Conservation (phyloP, 2,329 filamentous ascomycete species). For the Camptophora hylomeconis region DNA sequence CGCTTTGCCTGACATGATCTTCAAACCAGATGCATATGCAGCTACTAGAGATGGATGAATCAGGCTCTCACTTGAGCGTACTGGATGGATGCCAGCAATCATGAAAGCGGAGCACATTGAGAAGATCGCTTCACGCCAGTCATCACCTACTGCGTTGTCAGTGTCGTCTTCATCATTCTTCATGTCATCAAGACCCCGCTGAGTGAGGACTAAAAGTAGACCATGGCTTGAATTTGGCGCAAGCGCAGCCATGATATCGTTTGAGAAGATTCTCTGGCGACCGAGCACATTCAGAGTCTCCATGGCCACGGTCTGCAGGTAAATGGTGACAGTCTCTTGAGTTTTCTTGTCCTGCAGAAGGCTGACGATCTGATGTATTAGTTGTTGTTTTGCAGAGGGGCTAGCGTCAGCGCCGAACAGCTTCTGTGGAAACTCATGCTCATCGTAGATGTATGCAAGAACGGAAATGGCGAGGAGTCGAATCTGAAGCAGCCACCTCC, state of each 20-base stretch:
- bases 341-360: conserved; percentile 71
- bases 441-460: conserved; percentile 74
- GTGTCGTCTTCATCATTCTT: conserved; percentile 44
- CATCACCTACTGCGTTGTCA: conserved; percentile 56
- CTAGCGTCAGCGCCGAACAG: conserved; percentile 79
- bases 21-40: conserved; percentile 77
- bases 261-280: conserved; percentile 59
- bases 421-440: conserved; percentile 72
- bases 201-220: conserved; percentile 80
- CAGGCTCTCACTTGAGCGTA: conserved; percentile 65
- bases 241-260: conserved; percentile 78
- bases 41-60: conserved; percentile 71
- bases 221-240: conserved; percentile 95
- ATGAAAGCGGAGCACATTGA: conserved; percentile 66
- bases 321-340: conserved; percentile 53
- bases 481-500: conserved; percentile 65
- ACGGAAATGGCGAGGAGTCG: conserved; percentile 82
- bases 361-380: conserved; percentile 85
- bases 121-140: conserved; percentile 85
- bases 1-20: conserved; percentile 66
- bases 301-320: conserved; percentile 71
- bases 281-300: conserved; percentile 74
- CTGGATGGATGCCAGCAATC: conserved; percentile 11
- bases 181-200: conserved; percentile 80
- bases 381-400: conserved; percentile 74